phyloP scores from a whole-genome alignment of 2,329 filamentous ascomycete genomes.

The Venturia nashicola region DNA sequence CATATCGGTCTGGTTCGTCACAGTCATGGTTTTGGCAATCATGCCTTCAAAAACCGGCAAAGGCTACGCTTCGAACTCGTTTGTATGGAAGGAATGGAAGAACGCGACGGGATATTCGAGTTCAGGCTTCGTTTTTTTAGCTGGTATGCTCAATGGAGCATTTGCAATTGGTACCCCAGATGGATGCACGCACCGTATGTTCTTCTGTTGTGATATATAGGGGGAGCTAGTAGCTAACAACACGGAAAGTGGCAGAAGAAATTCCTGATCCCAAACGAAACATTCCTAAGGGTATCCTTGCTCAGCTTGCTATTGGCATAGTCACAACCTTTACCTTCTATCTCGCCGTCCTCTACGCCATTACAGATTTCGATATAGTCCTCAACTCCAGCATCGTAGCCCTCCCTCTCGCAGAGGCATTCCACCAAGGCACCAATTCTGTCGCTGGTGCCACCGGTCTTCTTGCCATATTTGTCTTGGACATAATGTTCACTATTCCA shows the following conservation, averaged over 20 bases:
- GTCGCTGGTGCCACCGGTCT: slow-evolving; percentile 21
- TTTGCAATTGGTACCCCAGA: slow-evolving; percentile 52
- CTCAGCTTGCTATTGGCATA: not conserved
- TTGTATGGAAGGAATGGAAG: slow-evolving; percentile 33
- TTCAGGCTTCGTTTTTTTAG: slow-evolving; percentile 49
- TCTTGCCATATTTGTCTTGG: slow-evolving; percentile 26
- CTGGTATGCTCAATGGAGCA: slow-evolving; percentile 58
- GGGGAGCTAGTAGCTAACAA: not conserved
- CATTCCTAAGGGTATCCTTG: slow-evolving; percentile 19
- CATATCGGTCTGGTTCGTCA: slow-evolving; percentile 41
- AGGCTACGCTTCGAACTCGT: slow-evolving; percentile 24
- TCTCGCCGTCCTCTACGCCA: slow-evolving; percentile 26
- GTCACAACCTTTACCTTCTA: not conserved
- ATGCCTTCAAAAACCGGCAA: slow-evolving; percentile 31
- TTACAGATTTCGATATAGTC: slow-evolving; percentile 4
- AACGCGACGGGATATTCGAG: slow-evolving; percentile 34
- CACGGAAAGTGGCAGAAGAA: slow-evolving; percentile 39
- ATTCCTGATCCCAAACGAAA: slow-evolving; percentile 22
- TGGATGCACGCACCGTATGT: slow-evolving; percentile 41
- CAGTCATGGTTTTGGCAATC: slow-evolving; percentile 42
- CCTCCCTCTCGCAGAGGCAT: slow-evolving; percentile 56
- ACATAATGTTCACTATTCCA: not conserved
- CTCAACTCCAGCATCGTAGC: slow-evolving; percentile 27
- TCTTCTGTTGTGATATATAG: not conserved
- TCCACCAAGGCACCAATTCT: slow-evolving; percentile 34